These are phyloP conservation scores for Moelleriella libera DNA, from an alignment of 2,329 filamentous ascomycete genomes.

Conservation along the genomic window DNA sequence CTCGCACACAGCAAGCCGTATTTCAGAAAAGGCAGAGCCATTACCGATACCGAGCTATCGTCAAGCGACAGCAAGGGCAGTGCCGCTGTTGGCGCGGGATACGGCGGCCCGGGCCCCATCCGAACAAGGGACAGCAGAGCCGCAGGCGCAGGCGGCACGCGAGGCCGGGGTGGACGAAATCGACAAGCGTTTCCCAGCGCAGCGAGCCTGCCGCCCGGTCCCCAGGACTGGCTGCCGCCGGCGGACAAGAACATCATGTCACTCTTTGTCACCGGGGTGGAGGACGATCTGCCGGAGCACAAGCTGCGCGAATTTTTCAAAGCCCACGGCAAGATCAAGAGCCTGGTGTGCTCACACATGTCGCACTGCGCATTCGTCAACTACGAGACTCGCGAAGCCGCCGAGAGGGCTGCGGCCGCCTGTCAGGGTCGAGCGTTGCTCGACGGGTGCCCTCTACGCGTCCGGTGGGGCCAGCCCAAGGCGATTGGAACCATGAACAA, in stretches of 20 bases:
- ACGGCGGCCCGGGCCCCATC: slow-evolving; percentile 60
- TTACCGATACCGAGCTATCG: slow-evolving; percentile 41
- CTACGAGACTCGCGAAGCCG: slow-evolving; percentile 70
- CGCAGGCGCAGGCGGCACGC: slow-evolving; percentile 32
- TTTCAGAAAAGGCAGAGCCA: slow-evolving; percentile 70
- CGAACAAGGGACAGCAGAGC: slow-evolving; percentile 55
- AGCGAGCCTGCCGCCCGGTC: slow-evolving; percentile 63
- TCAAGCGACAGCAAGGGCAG: slow-evolving; percentile 27
- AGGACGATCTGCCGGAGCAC: slow-evolving; percentile 90
- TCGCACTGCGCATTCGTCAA: slow-evolving; percentile 97
- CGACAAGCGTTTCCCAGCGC: slow-evolving; percentile 52
- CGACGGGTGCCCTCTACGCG: slow-evolving; percentile 74
- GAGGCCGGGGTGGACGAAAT: slow-evolving; percentile 25
- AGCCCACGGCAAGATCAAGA: slow-evolving; percentile 77
- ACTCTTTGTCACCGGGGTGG: slow-evolving; percentile 85
- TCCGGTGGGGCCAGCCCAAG: slow-evolving; percentile 89
- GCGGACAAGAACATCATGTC: slow-evolving; percentile 78
- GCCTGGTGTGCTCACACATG: slow-evolving; percentile 89
- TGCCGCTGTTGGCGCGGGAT: slow-evolving; percentile 37
- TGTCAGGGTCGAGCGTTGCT: slow-evolving; percentile 84
- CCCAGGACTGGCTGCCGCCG: slow-evolving; percentile 77
- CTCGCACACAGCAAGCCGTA: slow-evolving; percentile 91
- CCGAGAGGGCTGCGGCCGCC: slow-evolving; percentile 71
- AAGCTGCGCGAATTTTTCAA: slow-evolving; percentile 86
- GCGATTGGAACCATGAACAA: slow-evolving; percentile 83